A percentile compares a stretch with the other conserved stretches of the same genome.
phyloP scores from a whole-genome alignment of 768 basidiomycete genomes.

The Lentinula aciculospora region DNA sequence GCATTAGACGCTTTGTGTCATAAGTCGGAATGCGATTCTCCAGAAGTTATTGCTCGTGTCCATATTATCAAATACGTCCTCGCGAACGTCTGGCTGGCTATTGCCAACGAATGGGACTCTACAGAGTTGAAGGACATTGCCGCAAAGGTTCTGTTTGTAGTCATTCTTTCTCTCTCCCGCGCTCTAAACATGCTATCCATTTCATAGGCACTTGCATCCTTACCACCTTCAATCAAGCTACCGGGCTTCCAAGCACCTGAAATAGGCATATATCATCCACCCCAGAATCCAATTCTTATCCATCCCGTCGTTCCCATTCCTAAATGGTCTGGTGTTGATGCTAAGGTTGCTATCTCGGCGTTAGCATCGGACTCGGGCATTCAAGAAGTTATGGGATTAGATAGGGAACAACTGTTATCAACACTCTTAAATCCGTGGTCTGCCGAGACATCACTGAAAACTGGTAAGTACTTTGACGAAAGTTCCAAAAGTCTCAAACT shows the following conservation, averaged over 20 bases:
- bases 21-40: conserved; percentile 33
- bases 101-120: conserved; percentile 71
- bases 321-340: conserved; percentile 42
- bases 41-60: conserved; percentile 35
- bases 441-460: conserved; percentile 64
- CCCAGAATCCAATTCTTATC: conserved; percentile 40
- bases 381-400: conserved; percentile 60
- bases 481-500: not conserved
- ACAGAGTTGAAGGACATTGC: conserved; percentile 46
- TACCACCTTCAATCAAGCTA: conserved; percentile 31
- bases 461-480: conserved; percentile 47
- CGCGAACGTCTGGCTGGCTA: conserved; percentile 55
- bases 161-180: conserved; percentile 1
- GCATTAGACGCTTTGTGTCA: conserved; percentile 55
- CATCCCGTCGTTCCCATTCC: conserved; percentile 19
- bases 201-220: conserved; percentile 38
- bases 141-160: conserved; percentile 41
- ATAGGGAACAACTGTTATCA: conserved; percentile 47
- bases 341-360: conserved; percentile 47
- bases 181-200: conserved; percentile 10
- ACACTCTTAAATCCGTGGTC: conserved; percentile 64
- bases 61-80: conserved; percentile 59
- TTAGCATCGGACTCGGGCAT: conserved; percentile 48
- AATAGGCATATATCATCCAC: conserved; percentile 35
- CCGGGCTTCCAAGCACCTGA: conserved; percentile 27